These are phyloP conservation scores for Globisporangium spinosum DNA, from an alignment of 352 stramenopile genomes.

Conservation along the genomic window DNA sequence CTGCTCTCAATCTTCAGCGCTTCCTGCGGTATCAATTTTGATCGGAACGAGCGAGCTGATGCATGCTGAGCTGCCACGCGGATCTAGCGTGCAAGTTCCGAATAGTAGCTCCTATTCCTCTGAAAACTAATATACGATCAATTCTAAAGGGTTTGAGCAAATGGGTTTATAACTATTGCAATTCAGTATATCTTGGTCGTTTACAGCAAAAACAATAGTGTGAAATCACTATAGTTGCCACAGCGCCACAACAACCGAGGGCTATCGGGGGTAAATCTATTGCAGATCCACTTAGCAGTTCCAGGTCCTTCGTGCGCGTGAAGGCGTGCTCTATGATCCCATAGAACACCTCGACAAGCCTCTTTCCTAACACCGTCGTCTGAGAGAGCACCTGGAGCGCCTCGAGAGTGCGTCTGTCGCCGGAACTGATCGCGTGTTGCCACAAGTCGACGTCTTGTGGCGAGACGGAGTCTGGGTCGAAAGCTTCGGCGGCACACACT, in stretches of 20 bases:
- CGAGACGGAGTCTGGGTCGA: no score
- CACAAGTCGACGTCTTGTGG: no score
- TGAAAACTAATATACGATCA: background rate
- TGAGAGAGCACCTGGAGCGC: background rate
- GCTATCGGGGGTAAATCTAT: no score
- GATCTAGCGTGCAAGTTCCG: background rate
- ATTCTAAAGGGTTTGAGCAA: background rate
- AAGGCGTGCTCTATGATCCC: background rate
- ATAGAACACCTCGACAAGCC: background rate
- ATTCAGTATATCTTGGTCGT: no score
- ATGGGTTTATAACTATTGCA: no score
- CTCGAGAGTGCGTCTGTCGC: slow-evolving; percentile 9
- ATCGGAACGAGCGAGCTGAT: background rate
- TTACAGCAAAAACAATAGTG: no score
- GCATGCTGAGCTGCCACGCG: slow-evolving; percentile 7
- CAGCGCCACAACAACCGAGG: no score
- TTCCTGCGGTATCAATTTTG: slow-evolving; percentile 7
- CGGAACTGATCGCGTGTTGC: background rate
- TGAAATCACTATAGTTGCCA: no score
- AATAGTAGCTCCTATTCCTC: background rate
- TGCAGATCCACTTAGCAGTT: slow-evolving; percentile 6
- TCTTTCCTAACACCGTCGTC: background rate
- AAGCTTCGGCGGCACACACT: background rate
- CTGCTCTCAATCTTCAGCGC: slow-evolving; percentile 1
- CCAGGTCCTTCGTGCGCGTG: background rate